Percentiles rank a stretch among this genome's conserved stretches.
phyloP scores from a whole-genome alignment of 2,329 filamentous ascomycete genomes.

The Fonsecaea monophora region DNA sequence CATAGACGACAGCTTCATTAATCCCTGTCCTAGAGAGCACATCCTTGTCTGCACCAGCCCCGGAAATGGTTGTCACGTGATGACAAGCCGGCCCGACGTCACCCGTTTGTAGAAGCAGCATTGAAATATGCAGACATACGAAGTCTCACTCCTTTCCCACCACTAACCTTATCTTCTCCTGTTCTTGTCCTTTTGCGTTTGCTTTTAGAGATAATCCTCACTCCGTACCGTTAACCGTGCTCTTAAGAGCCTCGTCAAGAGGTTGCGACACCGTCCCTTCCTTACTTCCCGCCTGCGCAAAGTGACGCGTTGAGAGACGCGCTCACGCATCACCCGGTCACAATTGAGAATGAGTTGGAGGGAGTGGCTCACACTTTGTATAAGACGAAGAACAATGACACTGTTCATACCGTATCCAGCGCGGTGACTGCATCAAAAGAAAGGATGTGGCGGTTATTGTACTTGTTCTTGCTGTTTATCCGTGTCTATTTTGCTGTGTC shows the following conservation, averaged over 20 bases:
- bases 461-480: conserved; percentile 82
- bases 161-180: not conserved
- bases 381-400: conserved; percentile 33
- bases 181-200: not conserved
- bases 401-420: conserved; percentile 24
- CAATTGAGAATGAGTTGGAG: conserved; percentile 34
- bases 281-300: not conserved
- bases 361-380: conserved; percentile 16
- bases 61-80: not conserved
- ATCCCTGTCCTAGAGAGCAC: too few species aligned
- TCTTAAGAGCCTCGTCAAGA: not conserved
- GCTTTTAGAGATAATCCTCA: not conserved
- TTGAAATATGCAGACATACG: not conserved
- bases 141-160: not conserved
- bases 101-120: not conserved
- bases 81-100: not conserved
- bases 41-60: not conserved
- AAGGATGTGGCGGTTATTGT: conserved; percentile 87
- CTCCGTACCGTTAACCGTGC: not conserved
- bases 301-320: conserved; percentile 30
- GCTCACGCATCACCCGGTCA: conserved; percentile 25
- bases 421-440: conserved; percentile 29
- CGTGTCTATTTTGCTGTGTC: conserved; percentile 93
- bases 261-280: not conserved
- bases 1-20: too few species aligned